Evolutionary conservation across 345 rosid genomes (phyloP).

Genomic region (Dovyalis caffra): DNA sequence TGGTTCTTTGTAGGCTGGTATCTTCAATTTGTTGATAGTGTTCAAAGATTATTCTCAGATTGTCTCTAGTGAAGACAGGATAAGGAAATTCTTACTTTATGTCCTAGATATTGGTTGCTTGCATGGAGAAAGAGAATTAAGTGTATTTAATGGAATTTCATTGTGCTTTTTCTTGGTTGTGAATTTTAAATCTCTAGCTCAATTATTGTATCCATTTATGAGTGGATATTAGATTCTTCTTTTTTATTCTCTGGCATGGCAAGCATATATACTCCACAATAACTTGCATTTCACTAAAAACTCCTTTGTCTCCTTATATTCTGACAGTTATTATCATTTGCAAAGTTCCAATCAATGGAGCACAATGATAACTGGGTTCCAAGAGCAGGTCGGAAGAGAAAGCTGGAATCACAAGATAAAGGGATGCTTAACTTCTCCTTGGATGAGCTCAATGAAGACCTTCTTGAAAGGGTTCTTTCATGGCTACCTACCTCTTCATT

Average conservation of each 20-base stretch:
- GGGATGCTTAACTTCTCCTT: slow-evolving; percentile 38
- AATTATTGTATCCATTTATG: background rate
- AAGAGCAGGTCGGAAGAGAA: slow-evolving; percentile 51
- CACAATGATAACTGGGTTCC: slow-evolving; percentile 16
- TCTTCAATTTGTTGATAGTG: slow-evolving; percentile 4
- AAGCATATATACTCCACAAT: background rate
- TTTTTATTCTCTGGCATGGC: slow-evolving; percentile 3
- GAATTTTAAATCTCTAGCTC: slow-evolving; percentile 7
- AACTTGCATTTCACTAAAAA: background rate
- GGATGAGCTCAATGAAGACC: slow-evolving; percentile 72
- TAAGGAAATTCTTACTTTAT: no score
- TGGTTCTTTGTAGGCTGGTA: background rate
- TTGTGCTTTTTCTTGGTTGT: background rate
- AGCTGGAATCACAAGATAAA: slow-evolving; percentile 34
- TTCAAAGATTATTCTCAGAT: background rate
- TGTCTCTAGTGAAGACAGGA: background rate
- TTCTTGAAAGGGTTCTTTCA: slow-evolving; percentile 80
- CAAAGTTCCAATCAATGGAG: slow-evolving; percentile 33
- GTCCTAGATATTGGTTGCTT: background rate
- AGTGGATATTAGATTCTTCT: slow-evolving; percentile 4
- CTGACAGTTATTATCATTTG: slow-evolving; percentile 18
- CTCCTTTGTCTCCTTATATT: background rate
- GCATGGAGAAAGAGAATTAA: background rate
- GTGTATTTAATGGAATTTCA: background rate
- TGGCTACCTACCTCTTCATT: slow-evolving; percentile 75